Conservation (phyloP, 352 stramenopile genomes). For the Thraustochytrium sp. region DNA sequence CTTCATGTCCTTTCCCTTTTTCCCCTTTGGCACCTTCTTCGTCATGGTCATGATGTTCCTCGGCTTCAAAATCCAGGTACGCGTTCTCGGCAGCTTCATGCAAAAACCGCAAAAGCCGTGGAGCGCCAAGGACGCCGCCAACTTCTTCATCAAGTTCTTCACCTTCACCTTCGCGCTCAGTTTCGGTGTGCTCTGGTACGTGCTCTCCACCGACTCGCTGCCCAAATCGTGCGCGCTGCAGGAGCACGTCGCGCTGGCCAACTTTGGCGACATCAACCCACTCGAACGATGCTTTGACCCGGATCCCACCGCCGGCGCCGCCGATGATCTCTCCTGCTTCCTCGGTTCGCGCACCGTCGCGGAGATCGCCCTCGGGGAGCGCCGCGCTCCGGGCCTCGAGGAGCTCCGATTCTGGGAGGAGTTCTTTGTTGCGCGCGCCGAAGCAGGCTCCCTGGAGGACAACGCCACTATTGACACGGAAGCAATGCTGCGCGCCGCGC, state of each 20-base stretch:
- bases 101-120: constrained; percentile 66
- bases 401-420: constrained; percentile 51
- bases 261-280: not conserved
- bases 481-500: constrained; percentile 25
- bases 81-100: constrained; percentile 65
- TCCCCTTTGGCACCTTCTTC: constrained; percentile 58
- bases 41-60: constrained; percentile 60
- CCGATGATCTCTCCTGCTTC: not conserved
- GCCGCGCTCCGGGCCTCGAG: constrained; percentile 53
- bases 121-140: constrained; percentile 66
- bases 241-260: constrained; percentile 49
- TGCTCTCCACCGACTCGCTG: constrained; percentile 56
- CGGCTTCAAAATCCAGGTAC: constrained; percentile 73
- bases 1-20: constrained; percentile 64
- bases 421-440: not conserved
- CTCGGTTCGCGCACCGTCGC: constrained; percentile 48
- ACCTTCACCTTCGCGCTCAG: constrained; percentile 65
- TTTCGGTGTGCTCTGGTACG: constrained; percentile 60
- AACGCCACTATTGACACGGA: constrained; percentile 55
- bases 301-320: not conserved
- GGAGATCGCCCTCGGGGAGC: constrained; percentile 50
- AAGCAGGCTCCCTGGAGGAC: constrained; percentile 5
- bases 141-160: constrained; percentile 79
- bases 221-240: constrained; percentile 63
- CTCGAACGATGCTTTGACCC: not conserved